phyloP scores from a whole-genome alignment of 495 filamentous ascomycete genomes.

The Jackrogersella minutella region DNA sequence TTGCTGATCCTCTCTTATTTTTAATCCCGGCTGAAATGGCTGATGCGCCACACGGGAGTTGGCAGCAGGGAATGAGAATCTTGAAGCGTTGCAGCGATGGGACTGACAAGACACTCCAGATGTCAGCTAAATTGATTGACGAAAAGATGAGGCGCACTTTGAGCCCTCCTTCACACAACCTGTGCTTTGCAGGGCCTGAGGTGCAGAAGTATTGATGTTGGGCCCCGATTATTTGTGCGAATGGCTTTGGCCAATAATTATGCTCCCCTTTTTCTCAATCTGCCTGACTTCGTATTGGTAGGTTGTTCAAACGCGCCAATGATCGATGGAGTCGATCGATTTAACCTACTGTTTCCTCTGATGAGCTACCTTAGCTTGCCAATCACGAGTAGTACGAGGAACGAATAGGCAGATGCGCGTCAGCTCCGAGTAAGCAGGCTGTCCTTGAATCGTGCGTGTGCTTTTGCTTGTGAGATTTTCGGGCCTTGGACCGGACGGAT shows the following conservation, averaged over 20 bases:
- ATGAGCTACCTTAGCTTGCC: conserved; percentile 36
- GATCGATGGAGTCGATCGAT: conserved; percentile 34
- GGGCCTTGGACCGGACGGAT: conserved; percentile 35
- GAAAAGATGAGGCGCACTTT: conserved; percentile 37
- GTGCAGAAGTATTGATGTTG: conserved; percentile 40
- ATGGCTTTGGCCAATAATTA: conserved; percentile 30
- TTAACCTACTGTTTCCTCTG: conserved; percentile 41
- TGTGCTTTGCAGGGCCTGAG: conserved; percentile 29
- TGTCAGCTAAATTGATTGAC: conserved; percentile 37
- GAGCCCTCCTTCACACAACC: conserved; percentile 26
- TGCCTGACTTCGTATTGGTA: conserved; percentile 41
- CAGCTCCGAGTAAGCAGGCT: conserved; percentile 38
- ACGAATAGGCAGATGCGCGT: conserved; percentile 31
- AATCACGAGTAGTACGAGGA: conserved; percentile 32
- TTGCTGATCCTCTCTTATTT: conserved; percentile 39
- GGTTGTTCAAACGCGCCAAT: conserved; percentile 39
- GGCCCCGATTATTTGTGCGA: conserved; percentile 40
- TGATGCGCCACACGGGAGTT: conserved; percentile 43
- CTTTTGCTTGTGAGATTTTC: conserved; percentile 10
- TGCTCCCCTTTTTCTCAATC: conserved; percentile 29
- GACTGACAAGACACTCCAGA: conserved; percentile 39
- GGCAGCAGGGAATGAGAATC: conserved; percentile 24
- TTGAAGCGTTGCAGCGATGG: conserved; percentile 37
- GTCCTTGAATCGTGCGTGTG: conserved; percentile 20
- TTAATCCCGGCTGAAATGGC: conserved; percentile 44